Conservation (phyloP, 257 asterid genomes). For the Pogostemon cablin region DNA sequence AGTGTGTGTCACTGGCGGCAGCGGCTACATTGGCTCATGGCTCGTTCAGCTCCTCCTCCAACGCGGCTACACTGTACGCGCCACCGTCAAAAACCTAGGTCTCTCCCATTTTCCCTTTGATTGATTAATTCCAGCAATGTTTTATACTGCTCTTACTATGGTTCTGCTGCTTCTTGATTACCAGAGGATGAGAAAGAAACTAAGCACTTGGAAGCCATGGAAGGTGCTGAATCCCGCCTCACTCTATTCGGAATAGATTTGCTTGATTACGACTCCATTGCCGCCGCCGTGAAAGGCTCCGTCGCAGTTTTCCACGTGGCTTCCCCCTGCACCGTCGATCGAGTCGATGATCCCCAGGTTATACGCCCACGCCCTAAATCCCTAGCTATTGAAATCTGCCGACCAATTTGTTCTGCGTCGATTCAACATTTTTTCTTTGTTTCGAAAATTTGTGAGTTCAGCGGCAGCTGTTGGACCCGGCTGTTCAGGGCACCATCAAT, state of each 20-base stretch:
- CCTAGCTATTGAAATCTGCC: not conserved
- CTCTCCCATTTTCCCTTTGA: not conserved
- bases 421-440: not conserved
- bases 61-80: conserved; percentile 87
- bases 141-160: not conserved
- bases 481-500: conserved; percentile 77
- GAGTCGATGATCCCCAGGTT: conserved; percentile 76
- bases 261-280: conserved; percentile 65
- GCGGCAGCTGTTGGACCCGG: conserved; percentile 80
- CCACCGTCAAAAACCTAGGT: conserved; percentile 83
- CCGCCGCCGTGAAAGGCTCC: conserved; percentile 57
- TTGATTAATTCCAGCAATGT: not conserved
- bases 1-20: conserved; percentile 87
- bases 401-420: not conserved
- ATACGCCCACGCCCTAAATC: conserved; percentile 8
- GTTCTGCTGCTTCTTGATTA: not conserved
- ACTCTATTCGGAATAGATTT: conserved; percentile 74
- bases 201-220: conserved; percentile 69
- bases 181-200: conserved; percentile 79
- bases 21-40: conserved; percentile 84
- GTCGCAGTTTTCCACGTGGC: conserved; percentile 82
- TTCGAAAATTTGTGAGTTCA: conserved; percentile 18
- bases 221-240: conserved; percentile 72
- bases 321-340: conserved; percentile 63
- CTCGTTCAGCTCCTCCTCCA: conserved; percentile 71